These are phyloP conservation scores for Beauveria sp. DNA, from an alignment of 2,329 filamentous ascomycete genomes.

Conservation along the genomic window DNA sequence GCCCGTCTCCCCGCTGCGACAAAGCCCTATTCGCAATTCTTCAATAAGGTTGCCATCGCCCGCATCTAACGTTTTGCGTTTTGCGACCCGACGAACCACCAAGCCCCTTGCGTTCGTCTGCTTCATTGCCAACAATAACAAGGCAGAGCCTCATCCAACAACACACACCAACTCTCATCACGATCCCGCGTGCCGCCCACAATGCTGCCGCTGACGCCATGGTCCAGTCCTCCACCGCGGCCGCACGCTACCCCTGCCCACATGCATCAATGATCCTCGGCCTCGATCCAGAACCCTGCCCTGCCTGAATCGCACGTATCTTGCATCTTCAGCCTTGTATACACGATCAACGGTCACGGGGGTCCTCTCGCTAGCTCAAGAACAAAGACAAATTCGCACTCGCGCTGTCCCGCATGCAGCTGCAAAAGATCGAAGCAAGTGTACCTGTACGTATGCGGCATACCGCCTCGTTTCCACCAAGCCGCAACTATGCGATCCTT, in stretches of 20 bases:
- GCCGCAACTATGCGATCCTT: not conserved
- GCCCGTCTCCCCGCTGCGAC: not conserved
- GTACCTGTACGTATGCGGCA: not conserved
- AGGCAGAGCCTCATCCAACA: not conserved
- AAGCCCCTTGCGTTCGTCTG: not conserved
- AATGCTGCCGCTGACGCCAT: too few species aligned
- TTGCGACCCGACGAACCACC: not conserved
- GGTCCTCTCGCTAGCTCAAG: not conserved
- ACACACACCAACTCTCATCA: not conserved
- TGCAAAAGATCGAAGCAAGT: not conserved
- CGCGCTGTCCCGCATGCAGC: not conserved
- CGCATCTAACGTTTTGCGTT: not conserved
- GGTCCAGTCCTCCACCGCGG: not conserved
- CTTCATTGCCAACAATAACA: not conserved
- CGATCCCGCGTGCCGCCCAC: not conserved
- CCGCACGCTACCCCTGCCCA: not conserved
- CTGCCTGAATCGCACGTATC: not conserved
- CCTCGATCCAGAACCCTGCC: not conserved
- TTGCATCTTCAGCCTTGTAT: not conserved
- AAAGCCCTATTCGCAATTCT: not conserved
- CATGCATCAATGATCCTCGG: not conserved
- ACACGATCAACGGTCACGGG: not conserved
- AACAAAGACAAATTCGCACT: not conserved
- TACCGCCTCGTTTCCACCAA: not conserved
- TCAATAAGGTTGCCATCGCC: not conserved